phyloP scores from a whole-genome alignment of 2,329 filamentous ascomycete species.

The Calycina herbarum region DNA sequence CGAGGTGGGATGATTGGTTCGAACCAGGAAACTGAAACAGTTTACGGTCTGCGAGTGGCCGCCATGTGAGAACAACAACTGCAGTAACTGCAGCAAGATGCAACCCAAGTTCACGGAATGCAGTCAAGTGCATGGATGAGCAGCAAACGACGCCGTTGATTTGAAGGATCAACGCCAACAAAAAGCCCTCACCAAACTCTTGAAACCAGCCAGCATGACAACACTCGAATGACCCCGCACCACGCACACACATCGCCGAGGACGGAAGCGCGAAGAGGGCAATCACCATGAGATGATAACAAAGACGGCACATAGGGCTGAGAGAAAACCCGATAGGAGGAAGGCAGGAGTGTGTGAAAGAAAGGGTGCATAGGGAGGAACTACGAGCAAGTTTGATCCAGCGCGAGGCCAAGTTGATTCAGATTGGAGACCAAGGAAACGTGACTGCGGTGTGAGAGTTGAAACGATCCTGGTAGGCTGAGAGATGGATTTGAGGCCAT shows the following conservation, averaged over 20 bases:
- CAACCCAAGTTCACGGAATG: not conserved
- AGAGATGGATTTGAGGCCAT: not conserved
- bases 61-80: slow-evolving; percentile 1
- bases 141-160: not conserved
- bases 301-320: not conserved
- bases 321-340: not conserved
- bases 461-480: not conserved
- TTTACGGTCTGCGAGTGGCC: not conserved
- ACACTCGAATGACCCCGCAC: not conserved
- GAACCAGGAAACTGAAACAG: not conserved
- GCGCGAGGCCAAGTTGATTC: not conserved
- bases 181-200: not conserved
- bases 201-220: not conserved
- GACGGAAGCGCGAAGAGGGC: not conserved
- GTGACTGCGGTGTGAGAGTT: not conserved
- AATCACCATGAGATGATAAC: not conserved
- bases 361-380: not conserved
- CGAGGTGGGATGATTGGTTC: not conserved
- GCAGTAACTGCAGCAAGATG: not conserved
- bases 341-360: not conserved
- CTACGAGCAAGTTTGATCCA: not conserved
- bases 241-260: not conserved
- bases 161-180: not conserved
- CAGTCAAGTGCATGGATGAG: not conserved
- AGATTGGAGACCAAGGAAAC: not conserved